Evolutionary conservation across 2,329 filamentous ascomycete species (phyloP), one percentile per base, ranked within the genome.

Genomic region (Aureobasidium sp.): DNA sequence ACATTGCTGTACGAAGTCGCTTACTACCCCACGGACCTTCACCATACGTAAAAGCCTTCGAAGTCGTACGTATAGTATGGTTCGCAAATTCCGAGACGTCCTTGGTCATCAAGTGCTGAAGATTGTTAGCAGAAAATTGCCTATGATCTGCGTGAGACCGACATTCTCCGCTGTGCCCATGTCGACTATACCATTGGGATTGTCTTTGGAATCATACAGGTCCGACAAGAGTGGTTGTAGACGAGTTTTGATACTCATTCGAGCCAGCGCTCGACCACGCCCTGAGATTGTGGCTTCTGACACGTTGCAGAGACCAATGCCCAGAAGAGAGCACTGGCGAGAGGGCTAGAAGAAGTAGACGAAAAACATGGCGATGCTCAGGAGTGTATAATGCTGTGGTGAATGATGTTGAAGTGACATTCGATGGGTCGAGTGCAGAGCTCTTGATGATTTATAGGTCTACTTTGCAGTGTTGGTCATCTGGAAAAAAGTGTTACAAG

Each of bases 71-170:
- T 38, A 70, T 39, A 61, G 71, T 68, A 21, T 66, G 58, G 35
- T 69, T 69, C 30, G 71, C 63, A 55, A 68, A 74, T 7, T 66
- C 60, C 11, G 64, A 61, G 17, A 74, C 62, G 19, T 73, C 68
- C 11, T 63, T 39, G n/a, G 40, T 45, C 54, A 56, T 53, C 22
- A 47, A 22, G 22, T 56, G 34, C 53, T 55, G 32, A 2, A 3
- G 7, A 2, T 2, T n/a, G n/a, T n/a, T n/a, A n/a, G n/a, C n/a
- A n/a, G n/a, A n/a, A n/a, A n/a, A n/a, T n/a, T n/a, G n/a, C n/a
- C n/a, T n/a, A n/a, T n/a, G n/a, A n/a, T n/a, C n/a, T n/a, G n/a
- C n/a, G n/a, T n/a, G n/a, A n/a, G 21, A 7, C 51, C 19, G 6
- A 54, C 51, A 45, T 67, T 67, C 40, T 67, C 65, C 7, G 63